Evolutionary conservation across 805 yeast genomes (phyloP), one percentile per base, ranked within the genome.

Genomic region (Sugiyamaella smithiae): DNA sequence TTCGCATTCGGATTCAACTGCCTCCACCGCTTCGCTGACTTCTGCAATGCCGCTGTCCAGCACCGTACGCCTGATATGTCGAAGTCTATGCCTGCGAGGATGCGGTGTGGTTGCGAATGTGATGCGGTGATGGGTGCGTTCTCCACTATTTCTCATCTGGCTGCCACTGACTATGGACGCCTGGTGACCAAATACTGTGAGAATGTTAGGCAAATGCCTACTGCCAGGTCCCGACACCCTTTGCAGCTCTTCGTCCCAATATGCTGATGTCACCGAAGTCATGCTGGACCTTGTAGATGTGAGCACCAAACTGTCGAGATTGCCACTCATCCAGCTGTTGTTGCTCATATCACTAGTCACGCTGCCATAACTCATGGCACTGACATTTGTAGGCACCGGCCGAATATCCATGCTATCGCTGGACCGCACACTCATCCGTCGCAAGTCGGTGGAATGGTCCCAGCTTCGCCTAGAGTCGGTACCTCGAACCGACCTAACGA

Each of bases 101-200:
- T 35, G 38, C 19, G 38, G 38, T 4, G 38, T 20, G 20, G 16
- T 35, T 5, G 38, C 38, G 22, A 35, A 35, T 6, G 38, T 35
- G 22, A 35, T 35, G 22, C 38, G 33, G n/a, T n/a, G n/a, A n/a
- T n/a, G 33, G 33, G 12, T 29, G 33, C 33, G 33, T 16, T 29
- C 38, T 4, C 22, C 7, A 35, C 16, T 14, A 35, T 12, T 19
- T 14, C 22, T 16, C 19, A 7, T 35, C 20, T 35, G 38, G 5
- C 20, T 16, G 3, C 22, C 38, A 12, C 22, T 35, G 20, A 16
- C 22, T 5, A 35, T 20, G 5, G 22, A 12, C 20, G 22, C 20
- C 22, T 35, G 38, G 22, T 35, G 38, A 12, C 38, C 22, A 32
- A 43, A 43, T 19, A 33, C 46, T 12, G 46, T 29, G 22, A 43